These are phyloP conservation scores for Globisporangium radiosum DNA, from an alignment of 352 stramenopile species.

Conservation along the genomic window DNA sequence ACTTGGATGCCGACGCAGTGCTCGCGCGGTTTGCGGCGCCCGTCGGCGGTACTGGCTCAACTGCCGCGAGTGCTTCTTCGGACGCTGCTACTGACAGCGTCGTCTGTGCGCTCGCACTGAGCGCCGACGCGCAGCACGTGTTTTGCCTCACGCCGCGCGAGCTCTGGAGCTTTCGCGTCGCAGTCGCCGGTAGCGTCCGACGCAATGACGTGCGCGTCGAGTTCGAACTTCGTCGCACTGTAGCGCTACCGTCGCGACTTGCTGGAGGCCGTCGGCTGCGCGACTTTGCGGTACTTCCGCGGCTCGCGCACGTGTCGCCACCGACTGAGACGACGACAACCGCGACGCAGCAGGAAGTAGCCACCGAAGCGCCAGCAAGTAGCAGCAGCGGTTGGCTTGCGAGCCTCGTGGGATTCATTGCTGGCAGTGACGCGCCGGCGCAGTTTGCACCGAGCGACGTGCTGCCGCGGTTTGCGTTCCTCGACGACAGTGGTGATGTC, in stretches of 20 bases:
- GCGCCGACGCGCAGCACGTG: slow-evolving; percentile 36
- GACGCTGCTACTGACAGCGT: slow-evolving; percentile 17
- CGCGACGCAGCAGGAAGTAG: too few relatives aligned
- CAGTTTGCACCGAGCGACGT: slow-evolving; percentile 68
- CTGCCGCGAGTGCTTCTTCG: too few relatives aligned
- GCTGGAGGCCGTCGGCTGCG: slow-evolving; percentile 14
- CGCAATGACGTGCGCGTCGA: slow-evolving; percentile 29
- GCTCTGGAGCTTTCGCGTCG: slow-evolving; percentile 50
- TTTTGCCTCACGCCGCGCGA: slow-evolving; percentile 55
- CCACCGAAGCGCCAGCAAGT: slow-evolving; percentile 1
- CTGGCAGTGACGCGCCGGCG: slow-evolving; percentile 55
- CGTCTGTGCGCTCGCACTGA: slow-evolving; percentile 52
- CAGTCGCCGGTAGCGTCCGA: slow-evolving; percentile 32
- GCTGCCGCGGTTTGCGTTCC: slow-evolving; percentile 55
- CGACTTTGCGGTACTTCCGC: slow-evolving; percentile 50
- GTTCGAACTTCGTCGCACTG: slow-evolving; percentile 36
- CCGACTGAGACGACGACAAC: too few relatives aligned
- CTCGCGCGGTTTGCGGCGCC: neutral
- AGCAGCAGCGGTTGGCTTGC: slow-evolving; percentile 45
- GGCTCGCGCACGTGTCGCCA: slow-evolving; percentile 28
- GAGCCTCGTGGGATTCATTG: slow-evolving; percentile 50
- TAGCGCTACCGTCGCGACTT: slow-evolving; percentile 39
- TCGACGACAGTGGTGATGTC: slow-evolving; percentile 45
- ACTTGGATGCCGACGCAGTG: slow-evolving; percentile 56
- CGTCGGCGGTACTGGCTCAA: neutral